Evolutionary conservation across 2,329 filamentous ascomycete genomes (phyloP).

Genomic region (Pseudogymnoascus sp.): DNA sequence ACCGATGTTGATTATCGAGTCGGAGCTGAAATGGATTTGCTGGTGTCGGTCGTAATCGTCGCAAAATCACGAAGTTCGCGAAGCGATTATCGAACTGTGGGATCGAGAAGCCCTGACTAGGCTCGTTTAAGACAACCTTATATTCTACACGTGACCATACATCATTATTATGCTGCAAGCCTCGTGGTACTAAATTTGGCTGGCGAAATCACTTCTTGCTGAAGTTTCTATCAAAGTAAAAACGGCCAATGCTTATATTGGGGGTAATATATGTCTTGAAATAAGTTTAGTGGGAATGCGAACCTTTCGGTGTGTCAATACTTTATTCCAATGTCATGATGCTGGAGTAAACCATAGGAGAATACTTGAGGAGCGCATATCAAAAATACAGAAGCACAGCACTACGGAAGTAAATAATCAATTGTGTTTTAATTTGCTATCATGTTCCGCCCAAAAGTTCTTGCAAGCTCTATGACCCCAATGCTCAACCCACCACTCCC

Average conservation of each 20-base stretch:
- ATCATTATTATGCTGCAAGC: background rate
- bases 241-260: background rate
- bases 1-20: slow-evolving; percentile 21
- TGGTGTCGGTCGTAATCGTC: slow-evolving; percentile 7
- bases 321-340: background rate
- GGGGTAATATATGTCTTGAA: background rate
- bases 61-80: slow-evolving; percentile 7
- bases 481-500: slow-evolving; percentile 92
- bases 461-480: slow-evolving; percentile 74
- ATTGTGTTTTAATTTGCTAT: slow-evolving; percentile 53
- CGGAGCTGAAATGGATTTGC: slow-evolving; percentile 7
- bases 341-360: background rate
- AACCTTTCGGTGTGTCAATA: background rate
- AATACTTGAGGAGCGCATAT: background rate
- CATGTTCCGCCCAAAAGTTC: slow-evolving; percentile 78
- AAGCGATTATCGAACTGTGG: slow-evolving; percentile 8
- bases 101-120: slow-evolving; percentile 7
- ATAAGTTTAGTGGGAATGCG: background rate
- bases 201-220: background rate
- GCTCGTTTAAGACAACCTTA: slow-evolving; percentile 8
- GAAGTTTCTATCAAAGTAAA: background rate
- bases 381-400: background rate
- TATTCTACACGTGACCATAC: background rate
- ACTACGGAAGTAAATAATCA: background rate
- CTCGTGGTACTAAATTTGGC: background rate